Evolutionary conservation across 768 basidiomycete genomes (phyloP).

Genomic region (Amanita pseudoporphyria): DNA sequence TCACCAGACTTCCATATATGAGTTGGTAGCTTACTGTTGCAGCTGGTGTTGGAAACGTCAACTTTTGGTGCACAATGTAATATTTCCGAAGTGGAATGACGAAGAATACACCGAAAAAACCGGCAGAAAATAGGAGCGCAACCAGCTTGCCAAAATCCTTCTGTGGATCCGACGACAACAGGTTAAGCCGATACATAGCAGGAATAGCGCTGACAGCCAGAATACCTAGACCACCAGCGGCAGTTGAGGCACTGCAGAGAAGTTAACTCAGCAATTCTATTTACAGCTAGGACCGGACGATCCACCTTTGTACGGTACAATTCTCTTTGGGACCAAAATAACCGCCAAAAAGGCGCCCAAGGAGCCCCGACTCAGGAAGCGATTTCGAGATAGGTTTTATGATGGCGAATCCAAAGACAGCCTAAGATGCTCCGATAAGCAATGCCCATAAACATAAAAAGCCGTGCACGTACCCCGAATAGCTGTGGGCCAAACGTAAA

Average conservation of each 20-base stretch:
- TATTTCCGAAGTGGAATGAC: conserved; percentile 53
- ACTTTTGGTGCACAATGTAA: conserved; percentile 53
- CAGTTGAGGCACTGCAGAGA: conserved; percentile 36
- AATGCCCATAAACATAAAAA: conserved; percentile 6
- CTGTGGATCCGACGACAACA: conserved; percentile 34
- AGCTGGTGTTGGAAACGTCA: conserved; percentile 56
- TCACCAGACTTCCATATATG: background rate
- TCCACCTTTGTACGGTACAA: conserved; percentile 46
- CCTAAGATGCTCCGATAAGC: conserved; percentile 14
- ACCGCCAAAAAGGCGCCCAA: conserved; percentile 40
- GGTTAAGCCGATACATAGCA: conserved; percentile 46
- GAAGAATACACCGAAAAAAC: conserved; percentile 60
- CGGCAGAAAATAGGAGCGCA: conserved; percentile 41
- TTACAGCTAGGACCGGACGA: background rate
- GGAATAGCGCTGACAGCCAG: conserved; percentile 53
- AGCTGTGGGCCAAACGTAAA: conserved; percentile 57
- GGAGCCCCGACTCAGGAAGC: conserved; percentile 34
- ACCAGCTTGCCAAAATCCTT: conserved; percentile 48
- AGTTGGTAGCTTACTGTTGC: conserved; percentile 36
- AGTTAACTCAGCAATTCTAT: background rate
- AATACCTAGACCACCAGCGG: conserved; percentile 49
- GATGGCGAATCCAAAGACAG: conserved; percentile 53
- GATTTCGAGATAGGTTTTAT: conserved; percentile 44
- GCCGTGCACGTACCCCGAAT: conserved; percentile 35
- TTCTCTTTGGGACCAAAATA: conserved; percentile 57